Conservation (phyloP, 306 rosid species). For the Leucaena leucocephala region DNA sequence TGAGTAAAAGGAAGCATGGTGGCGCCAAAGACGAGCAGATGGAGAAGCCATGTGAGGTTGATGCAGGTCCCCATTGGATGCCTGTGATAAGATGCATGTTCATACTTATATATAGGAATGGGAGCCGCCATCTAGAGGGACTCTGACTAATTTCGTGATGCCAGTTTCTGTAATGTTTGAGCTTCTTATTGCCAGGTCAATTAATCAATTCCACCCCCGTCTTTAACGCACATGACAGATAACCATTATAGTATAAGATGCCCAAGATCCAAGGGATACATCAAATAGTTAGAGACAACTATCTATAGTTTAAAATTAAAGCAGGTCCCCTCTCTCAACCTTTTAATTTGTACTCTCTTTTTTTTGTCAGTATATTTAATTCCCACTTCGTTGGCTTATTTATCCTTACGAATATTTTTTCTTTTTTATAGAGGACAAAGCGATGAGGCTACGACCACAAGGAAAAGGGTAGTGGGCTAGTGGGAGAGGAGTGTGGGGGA, state of each 20-base stretch:
- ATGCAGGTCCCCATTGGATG: conserved; percentile 28
- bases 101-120: conserved; percentile 6
- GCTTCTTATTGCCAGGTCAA: not conserved
- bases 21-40: conserved; percentile 24
- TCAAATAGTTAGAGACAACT: no score
- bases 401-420: not conserved
- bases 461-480: not conserved
- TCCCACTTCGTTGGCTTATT: not conserved
- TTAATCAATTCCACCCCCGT: not conserved
- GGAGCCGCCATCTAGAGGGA: conserved; percentile 5
- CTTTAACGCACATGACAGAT: not conserved
- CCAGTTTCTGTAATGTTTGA: not conserved
- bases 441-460: not conserved
- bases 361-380: no score
- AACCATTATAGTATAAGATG: not conserved
- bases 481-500: not conserved
- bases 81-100: not conserved
- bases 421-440: not conserved
- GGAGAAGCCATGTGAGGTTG: conserved; percentile 35
- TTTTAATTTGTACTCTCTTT: no score
- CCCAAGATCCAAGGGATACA: not conserved
- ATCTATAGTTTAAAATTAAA: no score
- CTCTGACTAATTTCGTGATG: not conserved
- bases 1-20: conserved; percentile 17
- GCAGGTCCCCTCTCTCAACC: no score